Conservation (phyloP, 2,329 filamentous ascomycete genomes). For the Davidsoniella virescens region DNA sequence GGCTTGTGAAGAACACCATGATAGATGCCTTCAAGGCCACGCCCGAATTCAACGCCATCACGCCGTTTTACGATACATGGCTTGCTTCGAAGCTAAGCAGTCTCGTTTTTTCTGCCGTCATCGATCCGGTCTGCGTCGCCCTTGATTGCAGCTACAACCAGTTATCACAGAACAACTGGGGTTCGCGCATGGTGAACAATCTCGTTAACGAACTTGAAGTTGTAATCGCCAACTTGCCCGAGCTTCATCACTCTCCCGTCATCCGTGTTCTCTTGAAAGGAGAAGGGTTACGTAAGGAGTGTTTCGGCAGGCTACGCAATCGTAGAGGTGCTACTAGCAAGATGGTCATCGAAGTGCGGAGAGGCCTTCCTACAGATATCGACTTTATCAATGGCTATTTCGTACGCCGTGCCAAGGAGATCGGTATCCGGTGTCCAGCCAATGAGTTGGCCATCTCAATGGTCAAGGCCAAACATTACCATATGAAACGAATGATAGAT, state of each 20-base stretch:
- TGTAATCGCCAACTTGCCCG: conserved; percentile 59
- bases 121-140: conserved; percentile 68
- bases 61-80: conserved; percentile 33
- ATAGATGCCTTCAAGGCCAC: conserved; percentile 10
- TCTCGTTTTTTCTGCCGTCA: conserved; percentile 56
- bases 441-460: conserved; percentile 59
- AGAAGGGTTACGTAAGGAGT: conserved; percentile 42
- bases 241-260: conserved; percentile 46
- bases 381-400: conserved; percentile 85
- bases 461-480: conserved; percentile 50
- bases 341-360: conserved; percentile 51
- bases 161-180: conserved; percentile 48
- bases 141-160: conserved; percentile 61
- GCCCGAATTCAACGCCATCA: conserved; percentile 12
- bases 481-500: conserved; percentile 20
- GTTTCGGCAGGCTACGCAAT: conserved; percentile 40
- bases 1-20: conserved; percentile 5
- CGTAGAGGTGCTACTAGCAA: conserved; percentile 38
- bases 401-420: conserved; percentile 50
- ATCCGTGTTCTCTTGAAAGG: conserved; percentile 40
- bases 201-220: conserved; percentile 59
- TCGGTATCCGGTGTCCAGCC: conserved; percentile 54
- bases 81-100: conserved; percentile 62
- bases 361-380: conserved; percentile 53
- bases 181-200: conserved; percentile 49